Base-by-base conservation (phyloP, 441 rosid species). In the Bocquillonia castaneifolia region DNA sequence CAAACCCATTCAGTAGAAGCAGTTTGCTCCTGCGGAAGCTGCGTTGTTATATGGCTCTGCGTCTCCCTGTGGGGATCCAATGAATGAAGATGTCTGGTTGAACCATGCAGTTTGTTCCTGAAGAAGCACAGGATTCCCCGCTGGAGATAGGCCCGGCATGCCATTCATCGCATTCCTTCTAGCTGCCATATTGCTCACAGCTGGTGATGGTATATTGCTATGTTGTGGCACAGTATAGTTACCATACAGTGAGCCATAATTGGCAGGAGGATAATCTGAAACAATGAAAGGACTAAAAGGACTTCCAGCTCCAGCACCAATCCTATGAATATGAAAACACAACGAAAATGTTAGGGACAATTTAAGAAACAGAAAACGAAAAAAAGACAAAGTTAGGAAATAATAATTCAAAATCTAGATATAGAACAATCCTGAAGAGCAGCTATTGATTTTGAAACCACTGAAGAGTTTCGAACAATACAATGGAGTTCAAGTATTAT, bases 131-230 rank as follows among this genome's bases (percentile, higher is more conserved):
- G 29, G 15, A 32, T 59, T 36, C 44, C 28, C 28, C 5, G 18
- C 28, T 36, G 14, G 10, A 36, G 29, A 36, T 29, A 17, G 12
- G 25, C 25, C 29, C 45, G 36, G 44, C 47, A 36, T 8, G 10
- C 47, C 28, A 37, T 59, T 20, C 0, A 22, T 20, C 6, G 31
- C 29, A 59, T 6, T 59, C 28, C 26, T 36, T 42, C 47, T 47
- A 37, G 45, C 47, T 20, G 28, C 14, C 63, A 20, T 59, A 37
- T 12, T 13, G 2, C n/a, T 1, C 28, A 59, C n/a, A 20, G 29
- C 63, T 37, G 47, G 63, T 22, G 47, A 36, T 59, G 45, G 63
- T 36, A 14, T 20, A 59, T 10, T 59, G 12, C 44, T 58, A 32
- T 15, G 26, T 58, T 1, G 26, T 17, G 3, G 44, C 44, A 34